phyloP scores from a whole-genome alignment of 768 basidiomycete genomes.

The Amanita fuliginea region DNA sequence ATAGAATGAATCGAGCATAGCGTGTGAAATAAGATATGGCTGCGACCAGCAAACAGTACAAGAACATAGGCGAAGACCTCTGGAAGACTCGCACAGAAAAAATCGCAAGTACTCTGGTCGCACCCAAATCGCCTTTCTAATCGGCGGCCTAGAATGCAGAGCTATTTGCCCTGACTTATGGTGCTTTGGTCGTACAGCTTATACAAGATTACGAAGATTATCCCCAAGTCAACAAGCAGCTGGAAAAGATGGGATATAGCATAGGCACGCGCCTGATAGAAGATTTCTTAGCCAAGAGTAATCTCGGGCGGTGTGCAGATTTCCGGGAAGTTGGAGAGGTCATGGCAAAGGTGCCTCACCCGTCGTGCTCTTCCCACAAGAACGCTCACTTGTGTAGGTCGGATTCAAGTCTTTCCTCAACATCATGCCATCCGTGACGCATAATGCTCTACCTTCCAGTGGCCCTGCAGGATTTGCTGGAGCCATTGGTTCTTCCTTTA shows the following conservation, averaged over 20 bases:
- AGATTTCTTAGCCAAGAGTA: slow-evolving; percentile 91
- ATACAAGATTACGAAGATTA: slow-evolving; percentile 99
- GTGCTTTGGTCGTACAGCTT: slow-evolving; percentile 94
- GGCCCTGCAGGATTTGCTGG: slow-evolving; percentile 28
- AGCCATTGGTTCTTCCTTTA: slow-evolving; percentile 53
- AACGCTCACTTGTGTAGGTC: slow-evolving; percentile 42
- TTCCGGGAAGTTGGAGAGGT: slow-evolving; percentile 95
- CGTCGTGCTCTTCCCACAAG: not conserved
- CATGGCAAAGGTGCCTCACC: slow-evolving; percentile 63
- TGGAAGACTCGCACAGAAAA: slow-evolving; percentile 95
- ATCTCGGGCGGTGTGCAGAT: slow-evolving; percentile 84
- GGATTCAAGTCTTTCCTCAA: slow-evolving; percentile 98
- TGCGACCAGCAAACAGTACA: slow-evolving; percentile 73
- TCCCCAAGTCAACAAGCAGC: slow-evolving; percentile 86
- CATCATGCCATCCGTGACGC: slow-evolving; percentile 74
- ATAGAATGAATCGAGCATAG: not conserved
- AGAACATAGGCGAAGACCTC: slow-evolving; percentile 84
- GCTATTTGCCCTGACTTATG: slow-evolving; percentile 93
- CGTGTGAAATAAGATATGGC: slow-evolving; percentile 33
- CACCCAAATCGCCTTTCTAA: slow-evolving; percentile 10
- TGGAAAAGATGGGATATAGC: slow-evolving; percentile 99
- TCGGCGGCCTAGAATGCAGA: slow-evolving; percentile 73
- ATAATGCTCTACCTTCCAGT: slow-evolving; percentile 42
- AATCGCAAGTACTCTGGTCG: slow-evolving; percentile 47
- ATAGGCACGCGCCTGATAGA: slow-evolving; percentile 95